phyloP scores from a whole-genome alignment of 768 basidiomycete species.

The Termitomyces sp. region DNA sequence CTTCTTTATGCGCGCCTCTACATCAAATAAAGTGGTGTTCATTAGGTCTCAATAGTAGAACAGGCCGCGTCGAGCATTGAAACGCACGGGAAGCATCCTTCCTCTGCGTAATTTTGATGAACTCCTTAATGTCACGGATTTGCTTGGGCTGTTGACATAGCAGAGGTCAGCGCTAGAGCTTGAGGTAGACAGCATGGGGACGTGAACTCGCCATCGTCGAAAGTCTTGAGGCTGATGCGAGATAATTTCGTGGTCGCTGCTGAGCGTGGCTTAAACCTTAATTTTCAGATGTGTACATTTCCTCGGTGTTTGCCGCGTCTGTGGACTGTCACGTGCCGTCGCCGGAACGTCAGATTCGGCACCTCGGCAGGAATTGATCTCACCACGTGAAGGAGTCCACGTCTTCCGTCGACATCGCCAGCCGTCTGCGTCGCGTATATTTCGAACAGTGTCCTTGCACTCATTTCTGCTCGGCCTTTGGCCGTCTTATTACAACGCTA shows the following conservation, averaged over 20 bases:
- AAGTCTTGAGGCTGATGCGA: conserved; percentile 27
- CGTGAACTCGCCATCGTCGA: conserved; percentile 34
- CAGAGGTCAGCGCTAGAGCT: conserved; percentile 7
- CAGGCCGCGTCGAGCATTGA: neutral
- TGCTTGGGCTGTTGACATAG: conserved; percentile 74
- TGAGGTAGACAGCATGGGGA: neutral
- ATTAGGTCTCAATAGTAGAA: neutral
- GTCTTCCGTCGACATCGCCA: conserved; percentile 1
- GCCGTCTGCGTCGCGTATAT: neutral
- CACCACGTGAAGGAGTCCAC: conserved; percentile 1
- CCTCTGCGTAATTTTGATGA: conserved; percentile 94
- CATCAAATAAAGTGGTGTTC: neutral
- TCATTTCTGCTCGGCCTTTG: conserved; percentile 2
- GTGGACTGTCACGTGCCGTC: neutral
- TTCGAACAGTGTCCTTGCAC: neutral
- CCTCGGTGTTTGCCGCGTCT: conserved; percentile 18
- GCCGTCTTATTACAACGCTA: neutral
- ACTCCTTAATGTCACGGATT: conserved; percentile 97
- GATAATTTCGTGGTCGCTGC: conserved; percentile 14
- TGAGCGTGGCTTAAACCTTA: conserved; percentile 32
- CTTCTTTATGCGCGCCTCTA: conserved; percentile 99
- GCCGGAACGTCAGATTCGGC: neutral
- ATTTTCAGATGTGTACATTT: conserved; percentile 19
- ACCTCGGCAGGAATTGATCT: conserved; percentile 6
- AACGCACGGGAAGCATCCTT: conserved; percentile 94